Evolutionary conservation across 164 flowering plant genomes (phyloP), one percentile per base, ranked within the genome.

Genomic region (Stephania yunnanensis): DNA sequence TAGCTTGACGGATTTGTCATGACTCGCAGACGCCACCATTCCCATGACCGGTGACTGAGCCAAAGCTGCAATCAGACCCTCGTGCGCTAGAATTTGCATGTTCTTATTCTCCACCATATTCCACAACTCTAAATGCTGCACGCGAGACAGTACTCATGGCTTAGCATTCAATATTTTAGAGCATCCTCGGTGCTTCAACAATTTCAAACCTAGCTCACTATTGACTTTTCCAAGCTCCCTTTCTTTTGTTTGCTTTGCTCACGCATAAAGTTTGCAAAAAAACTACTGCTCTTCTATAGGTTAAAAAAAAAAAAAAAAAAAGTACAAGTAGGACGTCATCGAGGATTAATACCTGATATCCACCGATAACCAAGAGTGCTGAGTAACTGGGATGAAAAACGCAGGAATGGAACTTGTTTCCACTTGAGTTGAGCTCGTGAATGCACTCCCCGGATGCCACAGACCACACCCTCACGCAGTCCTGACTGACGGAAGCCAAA

Each of bases 11-110:
- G 92, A 87, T 69, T 88, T 86, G 84, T 93, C 98, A 74, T 95
- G 95, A 80, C 99, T 92, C 10, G 96, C 96, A 69, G 99, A 93
- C 44, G 99, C 99, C 74, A 95, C 93, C 96, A 91, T 89, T 69
- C 98, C 94, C 1, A 90, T 87, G 29, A 79, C 79, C 8, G 91
- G 88, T 53, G 99, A 91, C 77, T 89, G 92, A 8, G 96, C 93
- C 78, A 95, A 81, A 30, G 96, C 88, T 13, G 96, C 84, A 71
- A 95, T 87, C 61, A 91, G 87, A 45, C 88, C 83, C 50, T 93
- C 98, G 45, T 93, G 98, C 10, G 94, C 98, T 1, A 84, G 71
- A 71, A 95, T 84, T 2, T 95, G 88, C 97, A 91, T 89, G 78
- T 89, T 89, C 82, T 87, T 90, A 75, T 92, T 92, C 85, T 92